Evolutionary conservation across 306 rosid species (phyloP).

Genomic region (Quercus parvula): DNA sequence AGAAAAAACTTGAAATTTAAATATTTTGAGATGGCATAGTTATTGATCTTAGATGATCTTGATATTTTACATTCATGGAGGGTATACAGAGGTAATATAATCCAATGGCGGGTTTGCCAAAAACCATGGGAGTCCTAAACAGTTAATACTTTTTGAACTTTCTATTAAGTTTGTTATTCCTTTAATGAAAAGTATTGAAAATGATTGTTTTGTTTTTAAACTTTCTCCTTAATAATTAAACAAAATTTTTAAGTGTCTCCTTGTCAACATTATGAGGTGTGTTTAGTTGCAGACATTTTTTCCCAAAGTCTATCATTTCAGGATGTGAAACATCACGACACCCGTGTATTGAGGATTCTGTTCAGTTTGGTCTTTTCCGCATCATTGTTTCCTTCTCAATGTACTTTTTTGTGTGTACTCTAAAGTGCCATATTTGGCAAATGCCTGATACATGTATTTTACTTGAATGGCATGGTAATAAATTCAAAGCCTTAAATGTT

Average conservation of each 20-base stretch:
- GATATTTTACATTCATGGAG: background rate
- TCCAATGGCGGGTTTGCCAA: too few relatives aligned
- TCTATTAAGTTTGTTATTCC: background rate
- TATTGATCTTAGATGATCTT: too few relatives aligned
- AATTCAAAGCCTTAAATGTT: background rate
- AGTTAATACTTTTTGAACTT: background rate
- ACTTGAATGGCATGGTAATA: background rate
- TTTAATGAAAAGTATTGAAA: background rate
- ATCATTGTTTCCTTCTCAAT: background rate
- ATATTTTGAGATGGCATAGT: too few relatives aligned
- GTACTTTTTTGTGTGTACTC: background rate
- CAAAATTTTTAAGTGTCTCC: background rate
- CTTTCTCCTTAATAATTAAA: background rate
- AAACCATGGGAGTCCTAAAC: background rate
- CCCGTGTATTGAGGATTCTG: background rate
- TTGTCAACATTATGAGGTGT: background rate
- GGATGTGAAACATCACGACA: background rate
- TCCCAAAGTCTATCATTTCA: background rate
- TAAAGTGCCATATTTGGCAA: background rate
- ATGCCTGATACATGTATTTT: background rate
- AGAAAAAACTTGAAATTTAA: too few relatives aligned
- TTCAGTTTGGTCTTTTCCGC: background rate
- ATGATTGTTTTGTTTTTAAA: background rate
- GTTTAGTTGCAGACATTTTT: background rate
- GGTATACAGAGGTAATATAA: too few relatives aligned